A percentile compares a stretch with the other conserved stretches of the same genome.
phyloP scores from a whole-genome alignment of 148 eudicot species.

The Heliosperma pusillum region DNA sequence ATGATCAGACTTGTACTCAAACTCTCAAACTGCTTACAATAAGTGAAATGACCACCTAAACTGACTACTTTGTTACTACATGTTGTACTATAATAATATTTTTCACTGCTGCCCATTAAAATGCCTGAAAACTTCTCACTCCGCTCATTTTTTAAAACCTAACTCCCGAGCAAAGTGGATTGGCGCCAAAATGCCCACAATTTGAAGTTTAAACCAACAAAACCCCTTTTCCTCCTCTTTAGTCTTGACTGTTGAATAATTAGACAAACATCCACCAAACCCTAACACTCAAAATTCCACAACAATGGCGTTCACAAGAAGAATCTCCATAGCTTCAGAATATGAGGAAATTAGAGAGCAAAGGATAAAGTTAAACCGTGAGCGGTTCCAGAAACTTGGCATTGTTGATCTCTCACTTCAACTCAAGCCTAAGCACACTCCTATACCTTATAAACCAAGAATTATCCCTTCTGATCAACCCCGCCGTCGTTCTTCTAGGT shows the following conservation, averaged over 20 bases:
- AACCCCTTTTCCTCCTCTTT: no score
- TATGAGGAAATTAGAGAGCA: conserved; percentile 69
- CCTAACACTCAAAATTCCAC: no score
- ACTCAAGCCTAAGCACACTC: conserved; percentile 44
- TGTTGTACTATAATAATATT: not conserved
- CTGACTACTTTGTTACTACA: no score
- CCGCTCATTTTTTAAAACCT: no score
- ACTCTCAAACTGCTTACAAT: not conserved
- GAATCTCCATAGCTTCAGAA: conserved; percentile 29
- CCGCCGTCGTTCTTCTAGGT: conserved; percentile 80
- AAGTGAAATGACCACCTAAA: no score
- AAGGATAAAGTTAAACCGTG: conserved; percentile 70
- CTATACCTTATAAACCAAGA: conserved; percentile 19
- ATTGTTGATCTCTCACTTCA: conserved; percentile 66
- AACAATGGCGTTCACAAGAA: no score
- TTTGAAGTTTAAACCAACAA: no score
- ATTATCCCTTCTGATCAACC: conserved; percentile 36
- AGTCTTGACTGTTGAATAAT: no score
- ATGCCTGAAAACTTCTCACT: conserved; percentile 1
- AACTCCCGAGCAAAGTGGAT: no score
- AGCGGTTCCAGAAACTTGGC: conserved; percentile 71
- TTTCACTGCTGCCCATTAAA: not conserved
- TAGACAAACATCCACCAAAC: no score
- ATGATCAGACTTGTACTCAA: not conserved
- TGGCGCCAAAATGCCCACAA: no score